Evolutionary conservation across 164 flowering plant genomes (phyloP).

Genomic region (Stephania japonica): DNA sequence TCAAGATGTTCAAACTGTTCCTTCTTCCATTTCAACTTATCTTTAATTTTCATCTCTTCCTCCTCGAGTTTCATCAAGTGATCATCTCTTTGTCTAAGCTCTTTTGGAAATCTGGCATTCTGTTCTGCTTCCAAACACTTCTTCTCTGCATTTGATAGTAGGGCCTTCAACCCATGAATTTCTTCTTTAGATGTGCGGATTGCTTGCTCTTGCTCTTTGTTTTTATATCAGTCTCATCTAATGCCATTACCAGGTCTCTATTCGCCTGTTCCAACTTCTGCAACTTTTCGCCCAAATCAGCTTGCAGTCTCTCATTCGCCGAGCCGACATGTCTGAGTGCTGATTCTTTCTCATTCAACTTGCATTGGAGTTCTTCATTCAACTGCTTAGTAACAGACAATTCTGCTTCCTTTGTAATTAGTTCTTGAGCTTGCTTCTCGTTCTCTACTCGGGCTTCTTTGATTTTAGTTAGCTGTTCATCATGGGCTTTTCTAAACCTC

Average conservation of each 20-base stretch:
- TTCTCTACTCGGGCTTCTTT: slow-evolving; percentile 38
- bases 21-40: slow-evolving; percentile 58
- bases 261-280: slow-evolving; percentile 36
- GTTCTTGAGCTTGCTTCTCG: slow-evolving; percentile 42
- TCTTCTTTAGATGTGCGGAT: slow-evolving; percentile 26
- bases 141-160: slow-evolving; percentile 28
- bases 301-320: slow-evolving; percentile 35
- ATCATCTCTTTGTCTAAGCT: slow-evolving; percentile 38
- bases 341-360: slow-evolving; percentile 36
- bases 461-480: slow-evolving; percentile 32
- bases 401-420: slow-evolving; percentile 35
- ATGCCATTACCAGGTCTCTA: slow-evolving; percentile 28
- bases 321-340: slow-evolving; percentile 28
- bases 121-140: slow-evolving; percentile 40
- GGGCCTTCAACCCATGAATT: slow-evolving; percentile 34
- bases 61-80: slow-evolving; percentile 33
- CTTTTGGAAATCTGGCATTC: slow-evolving; percentile 25
- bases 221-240: slow-evolving; percentile 42
- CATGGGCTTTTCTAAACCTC: slow-evolving; percentile 42
- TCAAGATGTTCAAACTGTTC: slow-evolving; percentile 64
- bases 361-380: slow-evolving; percentile 30
- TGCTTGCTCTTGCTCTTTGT: slow-evolving; percentile 30
- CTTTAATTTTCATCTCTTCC: slow-evolving; percentile 31
- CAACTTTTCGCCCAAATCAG: slow-evolving; percentile 29
- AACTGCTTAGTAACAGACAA: slow-evolving; percentile 21